These are phyloP conservation scores for Wallemia mellicola DNA, from an alignment of 1,284 basidiomycete species.

Conservation along the genomic window DNA sequence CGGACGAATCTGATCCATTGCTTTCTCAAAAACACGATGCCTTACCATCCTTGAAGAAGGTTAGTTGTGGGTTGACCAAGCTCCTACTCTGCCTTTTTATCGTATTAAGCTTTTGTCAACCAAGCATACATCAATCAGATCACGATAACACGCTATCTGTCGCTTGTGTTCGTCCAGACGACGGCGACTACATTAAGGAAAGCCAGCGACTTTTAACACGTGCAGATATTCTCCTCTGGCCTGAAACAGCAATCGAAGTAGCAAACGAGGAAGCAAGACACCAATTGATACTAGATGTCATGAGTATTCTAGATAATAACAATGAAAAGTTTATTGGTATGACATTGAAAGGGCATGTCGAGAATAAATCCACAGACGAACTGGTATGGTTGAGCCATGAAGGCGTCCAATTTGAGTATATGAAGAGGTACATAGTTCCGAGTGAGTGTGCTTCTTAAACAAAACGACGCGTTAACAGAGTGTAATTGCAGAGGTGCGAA, in stretches of 20 bases:
- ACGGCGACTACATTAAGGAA: background rate
- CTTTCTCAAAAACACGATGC: background rate
- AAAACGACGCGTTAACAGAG: background rate
- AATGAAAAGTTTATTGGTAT: background rate
- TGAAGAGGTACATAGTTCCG: background rate
- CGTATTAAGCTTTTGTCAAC: background rate
- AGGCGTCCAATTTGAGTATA: background rate
- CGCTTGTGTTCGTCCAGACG: background rate
- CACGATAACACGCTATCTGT: background rate
- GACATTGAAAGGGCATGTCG: background rate
- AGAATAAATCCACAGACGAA: background rate
- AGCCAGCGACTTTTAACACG: background rate
- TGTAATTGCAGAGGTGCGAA: background rate
- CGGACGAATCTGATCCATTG: background rate
- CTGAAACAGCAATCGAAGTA: background rate
- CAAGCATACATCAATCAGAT: background rate
- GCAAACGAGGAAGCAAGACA: background rate
- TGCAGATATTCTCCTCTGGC: background rate
- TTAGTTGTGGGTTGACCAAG: background rate
- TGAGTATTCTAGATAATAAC: background rate
- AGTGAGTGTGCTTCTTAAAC: background rate
- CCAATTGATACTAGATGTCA: background rate
- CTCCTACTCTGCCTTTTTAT: background rate
- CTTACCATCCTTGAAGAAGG: background rate
- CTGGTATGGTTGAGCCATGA: background rate